Evolutionary conservation across 202 grass and related monocot species (phyloP).

Genomic region (Saccharum hybrid): DNA sequence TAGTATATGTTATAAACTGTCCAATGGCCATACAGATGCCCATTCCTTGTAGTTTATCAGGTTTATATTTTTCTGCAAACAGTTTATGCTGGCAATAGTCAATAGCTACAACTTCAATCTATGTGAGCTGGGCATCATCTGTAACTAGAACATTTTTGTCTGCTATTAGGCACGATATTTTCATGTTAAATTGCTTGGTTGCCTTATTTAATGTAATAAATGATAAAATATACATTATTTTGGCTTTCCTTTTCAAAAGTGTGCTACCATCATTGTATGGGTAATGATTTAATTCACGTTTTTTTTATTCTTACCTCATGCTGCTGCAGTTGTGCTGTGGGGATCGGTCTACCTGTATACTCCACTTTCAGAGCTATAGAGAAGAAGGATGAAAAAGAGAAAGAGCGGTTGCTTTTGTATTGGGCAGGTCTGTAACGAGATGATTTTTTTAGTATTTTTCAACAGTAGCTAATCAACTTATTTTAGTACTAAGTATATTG

Average conservation of each 20-base stretch:
- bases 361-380: conserved; percentile 96
- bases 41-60: not conserved
- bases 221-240: not conserved
- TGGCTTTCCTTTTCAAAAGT: conserved; percentile 11
- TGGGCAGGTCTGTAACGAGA: conserved; percentile 72
- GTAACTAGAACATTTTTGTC: conserved; percentile 8
- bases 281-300: conserved; percentile 19
- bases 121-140: conserved; percentile 28
- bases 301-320: conserved; percentile 43
- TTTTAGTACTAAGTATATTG: not conserved
- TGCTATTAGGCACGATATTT: conserved; percentile 1
- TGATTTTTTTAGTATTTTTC: not conserved
- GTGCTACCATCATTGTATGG: not conserved
- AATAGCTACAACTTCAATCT: not conserved
- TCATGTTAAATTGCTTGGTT: conserved; percentile 23
- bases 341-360: conserved; percentile 86
- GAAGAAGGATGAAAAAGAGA: conserved; percentile 81
- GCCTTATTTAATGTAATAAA: conserved; percentile 25
- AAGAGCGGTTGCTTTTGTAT: conserved; percentile 86
- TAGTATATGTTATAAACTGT: conserved; percentile 17
- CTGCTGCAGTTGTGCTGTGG: conserved; percentile 80
- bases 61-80: conserved; percentile 3
- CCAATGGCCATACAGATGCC: not conserved
- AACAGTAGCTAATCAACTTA: conserved; percentile 16
- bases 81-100: not conserved